Base-by-base conservation (phyloP, 2,329 filamentous ascomycete species). In the Venturia asperata region DNA sequence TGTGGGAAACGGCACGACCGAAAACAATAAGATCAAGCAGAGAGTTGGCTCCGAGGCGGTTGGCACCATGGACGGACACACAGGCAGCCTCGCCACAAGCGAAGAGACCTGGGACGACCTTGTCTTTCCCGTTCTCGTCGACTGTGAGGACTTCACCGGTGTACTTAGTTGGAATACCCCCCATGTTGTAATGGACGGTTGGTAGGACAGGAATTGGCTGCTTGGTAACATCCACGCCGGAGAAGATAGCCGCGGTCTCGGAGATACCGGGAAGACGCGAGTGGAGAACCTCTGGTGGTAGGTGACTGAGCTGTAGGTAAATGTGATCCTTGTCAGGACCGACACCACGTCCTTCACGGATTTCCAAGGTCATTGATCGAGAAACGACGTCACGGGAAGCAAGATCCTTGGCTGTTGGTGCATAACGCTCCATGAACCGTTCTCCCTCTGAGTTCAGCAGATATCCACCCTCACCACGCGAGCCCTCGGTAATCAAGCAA, bases 151-250 rank as follows among this genome's bases (percentile, higher is more conserved):
- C 94, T 81, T 99, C 92, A 78, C 94, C 93, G 68, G 91, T 97
- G 84, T 96, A 97, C 74, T 91, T 91, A 70, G 94, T 97, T 63
- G 93, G 93, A 71, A 99, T 97, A 84, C 94, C 93, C 79, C 93
- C 93, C 94, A 97, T 99, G 85, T 97, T 97, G 85, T 99, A 99
- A 84, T 99, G 92, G 70, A 97, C 93, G 56, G 93, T 97, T 66
- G 93, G 93, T 68, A 97, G 84, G 70, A 97, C 93, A 68, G 93
- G 93, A 71, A 97, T 97, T 70, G 93, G 93, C 80, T 97, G 90
- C 83, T 96, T 97, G 75, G 87, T 89, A 71, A 99, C 93, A 77
- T 99, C 94, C 72, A 99, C 92, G 80, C 94, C 93, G 67, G 93
- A 85, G 79, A 99, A 99, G 74, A 97, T 97, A 71, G 91, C 92